Evolutionary conservation across 169 alveolate genomes (phyloP).

Genomic region (Plasmodium blacklocki): DNA sequence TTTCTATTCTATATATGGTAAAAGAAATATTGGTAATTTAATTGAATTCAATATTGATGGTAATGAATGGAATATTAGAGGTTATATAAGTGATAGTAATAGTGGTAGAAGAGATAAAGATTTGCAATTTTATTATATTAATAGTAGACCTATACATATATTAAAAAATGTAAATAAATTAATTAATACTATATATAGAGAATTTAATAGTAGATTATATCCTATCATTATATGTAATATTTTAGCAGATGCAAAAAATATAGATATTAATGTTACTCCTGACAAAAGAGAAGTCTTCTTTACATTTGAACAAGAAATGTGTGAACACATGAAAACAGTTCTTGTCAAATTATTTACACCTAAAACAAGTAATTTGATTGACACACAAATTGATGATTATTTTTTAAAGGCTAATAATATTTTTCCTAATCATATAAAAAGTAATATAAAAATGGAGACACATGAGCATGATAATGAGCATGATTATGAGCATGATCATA

Average conservation of each 20-base stretch:
- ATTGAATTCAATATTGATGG: conserved; percentile 67
- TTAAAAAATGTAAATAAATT: conserved; percentile 78
- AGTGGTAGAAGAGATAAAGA: conserved; percentile 81
- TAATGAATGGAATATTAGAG: conserved; percentile 65
- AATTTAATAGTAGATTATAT: conserved; percentile 81
- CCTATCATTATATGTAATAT: conserved; percentile 81
- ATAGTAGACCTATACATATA: conserved; percentile 83
- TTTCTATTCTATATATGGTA: conserved; percentile 78
- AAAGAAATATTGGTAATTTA: conserved; percentile 75
- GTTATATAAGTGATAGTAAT: conserved; percentile 76
- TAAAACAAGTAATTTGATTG: conserved; percentile 28
- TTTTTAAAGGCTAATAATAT: conserved; percentile 48
- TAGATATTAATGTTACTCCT: conserved; percentile 84
- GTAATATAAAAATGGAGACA: neutral
- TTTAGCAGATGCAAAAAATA: conserved; percentile 72
- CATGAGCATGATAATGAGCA: neutral
- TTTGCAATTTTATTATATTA: conserved; percentile 80
- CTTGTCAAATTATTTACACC: conserved; percentile 56
- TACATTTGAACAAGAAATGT: conserved; percentile 79
- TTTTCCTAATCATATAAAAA: neutral
- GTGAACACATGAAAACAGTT: conserved; percentile 22
- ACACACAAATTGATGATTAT: conserved; percentile 63
- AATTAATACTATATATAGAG: conserved; percentile 78
- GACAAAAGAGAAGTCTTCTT: conserved; percentile 83
- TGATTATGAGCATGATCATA: neutral